Percentiles rank a stretch among this genome's conserved stretches.
Conservation (phyloP, 2,329 filamentous ascomycete genomes). For the Graphilbum fragrans region DNA sequence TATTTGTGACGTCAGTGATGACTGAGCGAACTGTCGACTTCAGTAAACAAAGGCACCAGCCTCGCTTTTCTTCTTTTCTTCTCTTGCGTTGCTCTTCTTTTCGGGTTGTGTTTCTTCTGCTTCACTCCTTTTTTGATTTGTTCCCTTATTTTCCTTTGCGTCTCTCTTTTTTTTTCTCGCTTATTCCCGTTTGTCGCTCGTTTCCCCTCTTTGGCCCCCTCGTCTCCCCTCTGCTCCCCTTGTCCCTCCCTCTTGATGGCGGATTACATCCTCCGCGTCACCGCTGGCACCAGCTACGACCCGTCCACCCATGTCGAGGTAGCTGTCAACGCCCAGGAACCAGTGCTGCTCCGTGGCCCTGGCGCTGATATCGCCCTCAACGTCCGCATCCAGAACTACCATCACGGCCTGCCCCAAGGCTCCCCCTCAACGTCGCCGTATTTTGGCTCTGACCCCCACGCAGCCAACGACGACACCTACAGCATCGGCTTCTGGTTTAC, state of each 20-base stretch:
- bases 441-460: conserved; percentile 60
- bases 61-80: too few relatives aligned
- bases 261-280: conserved; percentile 75
- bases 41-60: too few relatives aligned
- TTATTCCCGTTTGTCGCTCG: background rate
- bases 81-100: too few relatives aligned
- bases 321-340: conserved; percentile 58
- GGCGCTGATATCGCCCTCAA: conserved; percentile 56
- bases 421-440: conserved; percentile 64
- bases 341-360: conserved; percentile 49
- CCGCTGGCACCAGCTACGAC: conserved; percentile 69
- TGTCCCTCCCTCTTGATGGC: too few relatives aligned
- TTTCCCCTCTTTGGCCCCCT: too few relatives aligned
- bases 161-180: background rate
- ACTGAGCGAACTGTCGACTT: too few relatives aligned
- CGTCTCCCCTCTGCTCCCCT: background rate
- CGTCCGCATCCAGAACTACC: conserved; percentile 57
- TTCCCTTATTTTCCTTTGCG: background rate
- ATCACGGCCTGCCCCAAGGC: conserved; percentile 52
- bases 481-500: conserved; percentile 70
- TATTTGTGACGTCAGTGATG: too few relatives aligned
- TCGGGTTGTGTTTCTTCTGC: too few relatives aligned
- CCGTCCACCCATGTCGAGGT: conserved; percentile 58
- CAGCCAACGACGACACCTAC: conserved; percentile 62
- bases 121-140: background rate